Conservation (phyloP, 2,329 filamentous ascomycete species). For the Trichoderma gracile region DNA sequence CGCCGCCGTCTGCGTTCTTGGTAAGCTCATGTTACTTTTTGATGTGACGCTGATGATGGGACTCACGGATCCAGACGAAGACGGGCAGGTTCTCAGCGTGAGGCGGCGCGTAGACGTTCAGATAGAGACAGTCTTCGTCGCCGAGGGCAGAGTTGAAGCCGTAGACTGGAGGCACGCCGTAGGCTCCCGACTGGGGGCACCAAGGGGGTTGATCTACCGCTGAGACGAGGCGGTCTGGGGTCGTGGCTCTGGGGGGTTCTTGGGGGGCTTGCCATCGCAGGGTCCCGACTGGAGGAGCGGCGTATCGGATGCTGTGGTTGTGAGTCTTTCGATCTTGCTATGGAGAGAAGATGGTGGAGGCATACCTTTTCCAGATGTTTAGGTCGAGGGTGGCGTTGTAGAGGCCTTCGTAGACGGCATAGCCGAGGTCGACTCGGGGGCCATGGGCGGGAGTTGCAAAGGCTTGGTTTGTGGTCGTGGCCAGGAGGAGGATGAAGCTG, state of each 20-base stretch:
- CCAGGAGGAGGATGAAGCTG: background rate
- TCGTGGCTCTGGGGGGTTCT: background rate
- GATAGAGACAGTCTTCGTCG: conserved; percentile 49
- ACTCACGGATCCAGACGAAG: conserved; percentile 46
- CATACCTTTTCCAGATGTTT: conserved; percentile 50
- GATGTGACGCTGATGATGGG: background rate
- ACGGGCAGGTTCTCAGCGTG: conserved; percentile 44
- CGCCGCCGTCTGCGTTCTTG: conserved; percentile 42
- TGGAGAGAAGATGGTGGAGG: background rate
- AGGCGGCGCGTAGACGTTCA: conserved; percentile 48
- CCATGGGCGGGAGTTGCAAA: background rate
- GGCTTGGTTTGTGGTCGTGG: background rate
- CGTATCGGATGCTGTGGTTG: conserved; percentile 45
- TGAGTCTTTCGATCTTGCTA: background rate
- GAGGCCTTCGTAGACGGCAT: conserved; percentile 47
- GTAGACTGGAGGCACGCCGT: conserved; percentile 33
- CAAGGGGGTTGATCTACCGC: conserved; percentile 34
- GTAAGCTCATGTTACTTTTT: background rate
- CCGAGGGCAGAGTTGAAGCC: conserved; percentile 33
- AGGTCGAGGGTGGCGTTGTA: conserved; percentile 42
- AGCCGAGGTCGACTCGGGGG: conserved; percentile 39
- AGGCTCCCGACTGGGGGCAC: conserved; percentile 36
- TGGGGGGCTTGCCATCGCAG: conserved; percentile 47
- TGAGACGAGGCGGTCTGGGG: conserved; percentile 29
- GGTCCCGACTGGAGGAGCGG: conserved; percentile 44